Evolutionary conservation across 495 filamentous ascomycete genomes (phyloP).

Genomic region (Apiosordaria backusii): DNA sequence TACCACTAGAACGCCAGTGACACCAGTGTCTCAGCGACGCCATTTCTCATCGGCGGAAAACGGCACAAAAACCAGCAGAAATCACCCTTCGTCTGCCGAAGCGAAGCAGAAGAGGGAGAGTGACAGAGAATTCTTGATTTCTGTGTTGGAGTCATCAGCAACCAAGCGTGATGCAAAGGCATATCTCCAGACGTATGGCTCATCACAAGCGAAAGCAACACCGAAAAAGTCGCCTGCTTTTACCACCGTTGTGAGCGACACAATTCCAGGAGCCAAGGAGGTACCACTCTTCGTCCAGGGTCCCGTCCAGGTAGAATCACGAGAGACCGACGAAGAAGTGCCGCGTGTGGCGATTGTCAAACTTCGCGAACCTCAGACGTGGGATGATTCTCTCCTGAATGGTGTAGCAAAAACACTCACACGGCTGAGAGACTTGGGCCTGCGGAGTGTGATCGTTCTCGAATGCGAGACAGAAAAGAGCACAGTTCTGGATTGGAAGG

Average conservation of each 20-base stretch:
- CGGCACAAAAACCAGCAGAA: slow-evolving; percentile 12
- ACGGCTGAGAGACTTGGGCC: slow-evolving; percentile 75
- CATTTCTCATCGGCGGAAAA: slow-evolving; percentile 20
- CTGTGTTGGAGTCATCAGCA: slow-evolving; percentile 74
- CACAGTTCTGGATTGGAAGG: slow-evolving; percentile 25
- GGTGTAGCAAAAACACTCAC: slow-evolving; percentile 80
- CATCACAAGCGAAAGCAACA: slow-evolving; percentile 15
- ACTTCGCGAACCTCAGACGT: slow-evolving; percentile 64
- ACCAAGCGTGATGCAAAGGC: slow-evolving; percentile 88
- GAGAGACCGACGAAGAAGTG: slow-evolving; percentile 40
- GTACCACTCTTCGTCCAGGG: slow-evolving; percentile 38
- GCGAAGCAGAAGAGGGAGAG: slow-evolving; percentile 42
- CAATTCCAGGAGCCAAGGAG: slow-evolving; percentile 34
- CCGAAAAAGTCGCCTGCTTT: slow-evolving; percentile 17
- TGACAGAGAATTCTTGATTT: slow-evolving; percentile 68
- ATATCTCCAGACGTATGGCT: slow-evolving; percentile 76
- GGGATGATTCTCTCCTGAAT: slow-evolving; percentile 62
- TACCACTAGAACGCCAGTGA: background rate
- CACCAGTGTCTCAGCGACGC: slow-evolving; percentile 3
- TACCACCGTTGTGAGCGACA: slow-evolving; percentile 29
- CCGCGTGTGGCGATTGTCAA: slow-evolving; percentile 86
- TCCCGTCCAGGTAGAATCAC: slow-evolving; percentile 21
- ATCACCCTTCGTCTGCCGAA: slow-evolving; percentile 38
- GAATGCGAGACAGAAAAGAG: slow-evolving; percentile 54
- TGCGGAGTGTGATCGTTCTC: slow-evolving; percentile 76